Conservation (phyloP, 2,329 filamentous ascomycete genomes). For the Phialocephala sp. region DNA sequence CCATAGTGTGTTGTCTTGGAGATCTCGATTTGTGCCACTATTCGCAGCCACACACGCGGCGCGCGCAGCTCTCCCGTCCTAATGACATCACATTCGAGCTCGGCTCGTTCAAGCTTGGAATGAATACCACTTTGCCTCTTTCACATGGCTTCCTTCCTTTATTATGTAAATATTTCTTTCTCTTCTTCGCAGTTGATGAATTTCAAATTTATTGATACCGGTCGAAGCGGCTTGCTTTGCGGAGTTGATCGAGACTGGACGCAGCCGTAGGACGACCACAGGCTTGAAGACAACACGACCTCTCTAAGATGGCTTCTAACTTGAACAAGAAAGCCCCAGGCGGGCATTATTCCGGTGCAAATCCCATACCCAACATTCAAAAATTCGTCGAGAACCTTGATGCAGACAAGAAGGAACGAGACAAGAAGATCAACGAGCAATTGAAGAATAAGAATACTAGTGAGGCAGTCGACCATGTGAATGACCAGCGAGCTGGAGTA, state of each 20-base stretch:
- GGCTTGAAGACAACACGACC: neutral
- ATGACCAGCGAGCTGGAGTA: conserved; percentile 42
- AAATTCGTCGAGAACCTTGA: conserved; percentile 83
- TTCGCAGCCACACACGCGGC: conserved; percentile 8
- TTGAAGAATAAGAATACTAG: conserved; percentile 44
- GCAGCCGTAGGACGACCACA: neutral
- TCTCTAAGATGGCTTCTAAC: conserved; percentile 26
- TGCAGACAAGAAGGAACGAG: conserved; percentile 76
- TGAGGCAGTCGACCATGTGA: conserved; percentile 52
- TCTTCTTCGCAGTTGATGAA: too few relatives aligned
- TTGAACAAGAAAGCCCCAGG: conserved; percentile 47
- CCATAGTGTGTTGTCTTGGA: neutral
- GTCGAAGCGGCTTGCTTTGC: neutral
- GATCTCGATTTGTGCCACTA: neutral
- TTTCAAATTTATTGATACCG: neutral
- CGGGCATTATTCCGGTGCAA: conserved; percentile 81
- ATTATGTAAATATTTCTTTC: too few relatives aligned
- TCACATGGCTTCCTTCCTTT: neutral
- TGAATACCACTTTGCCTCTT: neutral
- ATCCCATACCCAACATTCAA: conserved; percentile 86
- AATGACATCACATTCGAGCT: conserved; percentile 15
- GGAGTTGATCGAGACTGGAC: neutral
- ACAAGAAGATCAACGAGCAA: conserved; percentile 71
- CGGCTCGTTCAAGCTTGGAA: conserved; percentile 12
- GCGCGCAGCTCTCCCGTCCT: neutral